phyloP scores from a whole-genome alignment of 441 rosid species.

The Brassica balearica region DNA sequence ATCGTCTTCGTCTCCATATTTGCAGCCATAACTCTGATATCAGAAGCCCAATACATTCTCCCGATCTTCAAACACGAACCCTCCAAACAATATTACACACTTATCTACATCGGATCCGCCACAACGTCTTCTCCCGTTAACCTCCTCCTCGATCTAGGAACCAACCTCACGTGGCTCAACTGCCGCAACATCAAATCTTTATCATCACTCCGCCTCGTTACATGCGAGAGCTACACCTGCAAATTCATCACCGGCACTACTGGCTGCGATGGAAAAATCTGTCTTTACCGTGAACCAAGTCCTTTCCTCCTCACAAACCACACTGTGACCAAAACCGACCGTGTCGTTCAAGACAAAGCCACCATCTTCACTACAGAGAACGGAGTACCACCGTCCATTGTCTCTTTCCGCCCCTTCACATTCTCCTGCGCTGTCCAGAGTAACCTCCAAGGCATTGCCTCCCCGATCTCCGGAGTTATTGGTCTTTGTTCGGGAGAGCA shows the following conservation, averaged over 20 bases:
- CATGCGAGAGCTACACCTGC: slow-evolving; percentile 32
- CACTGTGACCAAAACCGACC: slow-evolving; percentile 1
- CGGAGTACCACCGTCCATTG: background rate
- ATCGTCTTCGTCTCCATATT: slow-evolving; percentile 13
- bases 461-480: slow-evolving; percentile 27
- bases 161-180: slow-evolving; percentile 35
- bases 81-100: slow-evolving; percentile 31
- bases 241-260: slow-evolving; percentile 17
- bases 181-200: slow-evolving; percentile 38
- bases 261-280: background rate
- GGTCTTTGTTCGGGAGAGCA: slow-evolving; percentile 16
- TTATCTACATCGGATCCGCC: slow-evolving; percentile 22
- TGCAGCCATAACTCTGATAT: background rate
- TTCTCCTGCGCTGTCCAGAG: slow-evolving; percentile 26
- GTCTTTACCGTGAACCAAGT: background rate
- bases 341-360: slow-evolving; percentile 28
- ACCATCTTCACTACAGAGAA: background rate
- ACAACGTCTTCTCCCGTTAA: background rate
- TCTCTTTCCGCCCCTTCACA: slow-evolving; percentile 1
- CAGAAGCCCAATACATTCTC: slow-evolving; percentile 28
- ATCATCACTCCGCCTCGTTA: slow-evolving; percentile 26
- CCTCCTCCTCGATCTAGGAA: slow-evolving; percentile 25
- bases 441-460: background rate
- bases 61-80: slow-evolving; percentile 37
- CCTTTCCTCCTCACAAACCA: slow-evolving; percentile 14